Evolutionary conservation across 352 stramenopile genomes (phyloP).

Genomic region (Pythium sukuiense): DNA sequence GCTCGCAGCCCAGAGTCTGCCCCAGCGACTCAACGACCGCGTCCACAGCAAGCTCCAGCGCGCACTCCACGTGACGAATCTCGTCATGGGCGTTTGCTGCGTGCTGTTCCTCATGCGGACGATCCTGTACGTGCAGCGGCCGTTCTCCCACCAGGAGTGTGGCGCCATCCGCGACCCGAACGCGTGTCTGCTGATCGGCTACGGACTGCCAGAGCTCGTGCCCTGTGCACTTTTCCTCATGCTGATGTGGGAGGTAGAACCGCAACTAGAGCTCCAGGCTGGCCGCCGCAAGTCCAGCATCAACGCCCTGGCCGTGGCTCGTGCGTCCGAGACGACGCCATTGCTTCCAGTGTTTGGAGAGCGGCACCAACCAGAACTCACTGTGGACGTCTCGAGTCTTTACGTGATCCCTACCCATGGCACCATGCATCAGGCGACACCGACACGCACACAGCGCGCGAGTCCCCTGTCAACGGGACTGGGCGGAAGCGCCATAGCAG

Average conservation of each 20-base stretch:
- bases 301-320: constrained; percentile 25
- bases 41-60: constrained; percentile 74
- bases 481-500: constrained; percentile 50
- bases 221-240: constrained; percentile 75
- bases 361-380: constrained; percentile 18
- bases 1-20: constrained; percentile 36
- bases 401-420: background rate
- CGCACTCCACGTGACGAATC: constrained; percentile 66
- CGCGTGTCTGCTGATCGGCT: constrained; percentile 71
- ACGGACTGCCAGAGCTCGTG: constrained; percentile 70
- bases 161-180: constrained; percentile 60
- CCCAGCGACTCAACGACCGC: constrained; percentile 49
- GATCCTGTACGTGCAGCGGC: constrained; percentile 79
- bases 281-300: constrained; percentile 50
- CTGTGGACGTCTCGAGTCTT: constrained; percentile 1
- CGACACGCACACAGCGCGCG: constrained; percentile 31
- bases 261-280: constrained; percentile 62
- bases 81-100: constrained; percentile 71
- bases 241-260: constrained; percentile 87
- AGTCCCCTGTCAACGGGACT: constrained; percentile 67
- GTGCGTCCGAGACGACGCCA: constrained; percentile 44
- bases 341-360: constrained; percentile 28
- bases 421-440: constrained; percentile 3
- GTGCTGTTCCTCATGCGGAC: constrained; percentile 68
- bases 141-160: constrained; percentile 74